Evolutionary conservation across 163 green algal genomes (phyloP), one percentile per base, ranked within the genome.

Genomic region (Scenedesmus sp.): DNA sequence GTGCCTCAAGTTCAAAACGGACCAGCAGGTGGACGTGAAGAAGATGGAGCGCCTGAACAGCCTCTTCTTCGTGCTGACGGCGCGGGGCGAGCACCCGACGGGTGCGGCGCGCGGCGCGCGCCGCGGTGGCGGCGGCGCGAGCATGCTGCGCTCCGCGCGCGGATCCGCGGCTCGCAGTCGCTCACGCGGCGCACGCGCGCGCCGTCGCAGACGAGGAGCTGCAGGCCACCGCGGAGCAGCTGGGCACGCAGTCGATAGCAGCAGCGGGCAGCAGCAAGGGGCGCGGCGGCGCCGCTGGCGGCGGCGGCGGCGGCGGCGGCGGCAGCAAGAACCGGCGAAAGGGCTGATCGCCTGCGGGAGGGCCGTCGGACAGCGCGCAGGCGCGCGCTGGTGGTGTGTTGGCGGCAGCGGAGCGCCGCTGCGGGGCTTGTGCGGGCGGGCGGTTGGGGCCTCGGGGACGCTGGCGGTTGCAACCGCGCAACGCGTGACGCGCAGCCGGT

Each of bases 1-100:
- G 93, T 95, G 89, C 57, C 47, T 98, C 14, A 92, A 98, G 65
- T 98, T 92, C 82, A 93, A 93, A 71, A 98, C 95, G 29, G 91
- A 98, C 51, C 92, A 98, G 82, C 83, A 91, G 76, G 31, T 90
- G 42, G 95, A 98, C 82, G 74, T 97, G 15, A 95, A 92, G 74
- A 94, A 94, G 75, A 80, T 98, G 51, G 95, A 98, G 71, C 89
- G 90, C 71, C 83, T 98, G 0, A 98, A 95, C 63, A 83, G 84
- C n/a, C 75, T 93, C 33, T 96, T 98, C 76, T 93, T 98, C 33
- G 70, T 85, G 9, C 77, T 97, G 4, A 98, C 94, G 87, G 87
- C 91, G 1, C 82, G 74, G 14, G 90, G 90, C n/a, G 78, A 91
- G 60, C 63, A 82, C 18, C 74, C 83, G 2, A 29, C 77, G 85